Evolutionary conservation across 164 flowering plant genomes (phyloP).

Genomic region (Saururus chinensis): DNA sequence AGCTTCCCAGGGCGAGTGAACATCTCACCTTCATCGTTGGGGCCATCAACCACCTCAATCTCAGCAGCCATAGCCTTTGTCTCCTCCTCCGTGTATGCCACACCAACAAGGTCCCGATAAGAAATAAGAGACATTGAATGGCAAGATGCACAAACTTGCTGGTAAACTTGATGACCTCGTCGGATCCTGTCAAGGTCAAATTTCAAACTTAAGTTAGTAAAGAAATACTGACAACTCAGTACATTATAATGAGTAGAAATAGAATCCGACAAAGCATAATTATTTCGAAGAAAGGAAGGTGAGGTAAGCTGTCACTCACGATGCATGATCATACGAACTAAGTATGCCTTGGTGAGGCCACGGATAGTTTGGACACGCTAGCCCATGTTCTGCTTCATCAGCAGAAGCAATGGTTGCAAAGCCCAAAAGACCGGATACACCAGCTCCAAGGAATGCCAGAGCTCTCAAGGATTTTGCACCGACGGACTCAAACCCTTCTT

Average conservation of each 20-base stretch:
- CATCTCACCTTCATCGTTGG: conserved; percentile 92
- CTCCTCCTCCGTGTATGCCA: conserved; percentile 85
- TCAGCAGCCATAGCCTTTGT: conserved; percentile 85
- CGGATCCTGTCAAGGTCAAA: conserved; percentile 44
- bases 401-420: conserved; percentile 49
- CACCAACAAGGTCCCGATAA: conserved; percentile 83
- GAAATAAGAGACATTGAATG: conserved; percentile 82
- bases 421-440: conserved; percentile 54
- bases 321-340: conserved; percentile 79
- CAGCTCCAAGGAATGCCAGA: conserved; percentile 57
- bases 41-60: conserved; percentile 87
- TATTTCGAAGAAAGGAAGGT: neutral
- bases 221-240: neutral
- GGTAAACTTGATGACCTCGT: conserved; percentile 87
- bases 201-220: no score
- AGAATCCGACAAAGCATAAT: neutral
- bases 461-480: conserved; percentile 37
- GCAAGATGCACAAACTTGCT: conserved; percentile 87
- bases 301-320: conserved; percentile 37
- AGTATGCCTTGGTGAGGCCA: conserved; percentile 89
- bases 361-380: conserved; percentile 60
- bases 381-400: conserved; percentile 84
- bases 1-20: conserved; percentile 85
- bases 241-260: neutral
- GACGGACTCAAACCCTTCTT: conserved; percentile 28